A percentile compares a stretch with the other conserved stretches of the same genome.
These are phyloP conservation scores for Leccinum sublutescens DNA, from an alignment of 768 basidiomycete species.

Conservation along the genomic window DNA sequence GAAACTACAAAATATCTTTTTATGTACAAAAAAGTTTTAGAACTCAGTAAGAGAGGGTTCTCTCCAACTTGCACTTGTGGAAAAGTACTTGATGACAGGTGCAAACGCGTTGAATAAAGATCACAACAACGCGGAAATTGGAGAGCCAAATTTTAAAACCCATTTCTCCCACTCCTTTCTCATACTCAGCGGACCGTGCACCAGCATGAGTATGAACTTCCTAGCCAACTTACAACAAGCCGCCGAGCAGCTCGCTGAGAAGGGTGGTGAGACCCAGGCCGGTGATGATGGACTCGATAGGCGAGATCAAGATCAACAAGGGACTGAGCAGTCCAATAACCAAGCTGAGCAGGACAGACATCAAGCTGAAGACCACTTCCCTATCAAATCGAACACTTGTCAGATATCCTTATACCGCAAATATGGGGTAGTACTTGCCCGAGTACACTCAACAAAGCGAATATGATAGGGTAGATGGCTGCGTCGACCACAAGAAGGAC, in stretches of 20 bases:
- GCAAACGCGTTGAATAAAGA: no score
- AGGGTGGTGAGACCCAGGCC: constrained; percentile 2
- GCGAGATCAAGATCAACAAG: constrained; percentile 4
- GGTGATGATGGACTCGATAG: constrained; percentile 9
- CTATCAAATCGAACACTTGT: neutral
- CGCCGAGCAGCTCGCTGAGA: constrained; percentile 2
- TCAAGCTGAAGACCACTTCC: constrained; percentile 6
- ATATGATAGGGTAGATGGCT: neutral
- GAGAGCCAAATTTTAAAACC: no score
- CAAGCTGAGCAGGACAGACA: constrained; percentile 3
- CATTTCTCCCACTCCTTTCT: no score
- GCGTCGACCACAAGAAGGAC: constrained; percentile 11
- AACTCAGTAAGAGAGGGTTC: no score
- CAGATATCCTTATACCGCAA: neutral
- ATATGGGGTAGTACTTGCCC: neutral
- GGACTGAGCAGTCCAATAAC: constrained; percentile 4
- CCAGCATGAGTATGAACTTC: no score
- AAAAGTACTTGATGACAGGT: no score
- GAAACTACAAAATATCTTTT: no score
- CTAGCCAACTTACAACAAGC: constrained; percentile 4
- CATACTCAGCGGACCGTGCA: no score
- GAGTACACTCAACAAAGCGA: neutral
- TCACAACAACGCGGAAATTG: no score
- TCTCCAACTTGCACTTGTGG: no score
- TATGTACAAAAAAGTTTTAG: no score